Conservation (phyloP, 805 yeast species). For the Wickerhamiella alocasiicola region DNA sequence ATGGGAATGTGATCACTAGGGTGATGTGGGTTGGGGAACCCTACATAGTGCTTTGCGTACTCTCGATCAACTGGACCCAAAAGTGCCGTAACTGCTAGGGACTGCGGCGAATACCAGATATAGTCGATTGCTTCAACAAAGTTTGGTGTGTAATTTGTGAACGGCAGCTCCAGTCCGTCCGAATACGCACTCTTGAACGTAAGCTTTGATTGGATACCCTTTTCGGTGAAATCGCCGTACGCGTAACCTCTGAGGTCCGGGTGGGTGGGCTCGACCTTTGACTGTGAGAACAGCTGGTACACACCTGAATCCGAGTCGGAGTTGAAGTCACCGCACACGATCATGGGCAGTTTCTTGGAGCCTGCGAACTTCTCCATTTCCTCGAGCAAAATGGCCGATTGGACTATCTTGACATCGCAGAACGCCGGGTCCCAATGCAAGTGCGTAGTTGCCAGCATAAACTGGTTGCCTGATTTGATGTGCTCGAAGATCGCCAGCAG, state of each 20-base stretch:
- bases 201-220: slow-evolving; percentile 73
- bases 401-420: slow-evolving; percentile 92
- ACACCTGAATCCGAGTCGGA: slow-evolving; percentile 83
- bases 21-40: slow-evolving; percentile 85
- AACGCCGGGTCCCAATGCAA: slow-evolving; percentile 97
- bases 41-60: slow-evolving; percentile 65
- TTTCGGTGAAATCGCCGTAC: slow-evolving; percentile 82
- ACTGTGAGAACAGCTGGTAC: slow-evolving; percentile 74
- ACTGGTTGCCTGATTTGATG: slow-evolving; percentile 51
- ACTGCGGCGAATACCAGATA: slow-evolving; percentile 80
- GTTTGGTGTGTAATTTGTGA: slow-evolving; percentile 87
- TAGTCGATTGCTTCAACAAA: slow-evolving; percentile 92
- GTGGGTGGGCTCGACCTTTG: slow-evolving; percentile 59
- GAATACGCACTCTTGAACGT: slow-evolving; percentile 77
- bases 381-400: slow-evolving; percentile 81
- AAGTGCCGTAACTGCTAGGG: slow-evolving; percentile 73
- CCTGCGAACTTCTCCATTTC: slow-evolving; percentile 40
- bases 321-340: slow-evolving; percentile 93
- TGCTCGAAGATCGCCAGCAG: slow-evolving; percentile 65
- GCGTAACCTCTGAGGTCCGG: slow-evolving; percentile 73
- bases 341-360: slow-evolving; percentile 47
- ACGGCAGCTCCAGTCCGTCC: slow-evolving; percentile 76
- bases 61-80: slow-evolving; percentile 73
- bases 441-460: slow-evolving; percentile 80
- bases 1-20: slow-evolving; percentile 95